A percentile compares a stretch with the other conserved stretches of the same genome.
Evolutionary conservation across 2,329 filamentous ascomycete species (phyloP).

Genomic region (Nigrospora osmanthi): DNA sequence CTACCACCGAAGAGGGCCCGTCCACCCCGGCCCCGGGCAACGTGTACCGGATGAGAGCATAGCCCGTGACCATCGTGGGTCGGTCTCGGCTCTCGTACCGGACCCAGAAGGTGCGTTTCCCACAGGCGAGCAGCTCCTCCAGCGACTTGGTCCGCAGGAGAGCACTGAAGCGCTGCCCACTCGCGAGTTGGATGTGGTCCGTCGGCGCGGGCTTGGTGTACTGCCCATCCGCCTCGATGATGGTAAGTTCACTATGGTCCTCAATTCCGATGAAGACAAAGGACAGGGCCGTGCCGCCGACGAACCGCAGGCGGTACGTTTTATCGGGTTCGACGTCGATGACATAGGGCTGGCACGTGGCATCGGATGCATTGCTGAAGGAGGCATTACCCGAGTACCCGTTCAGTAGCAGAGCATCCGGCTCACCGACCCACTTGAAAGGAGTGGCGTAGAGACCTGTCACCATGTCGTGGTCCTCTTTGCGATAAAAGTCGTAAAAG

Average conservation of each 20-base stretch:
- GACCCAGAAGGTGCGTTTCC: conserved; percentile 29
- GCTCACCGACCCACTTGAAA: conserved; percentile 53
- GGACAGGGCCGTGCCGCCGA: conserved; percentile 48
- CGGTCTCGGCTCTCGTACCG: conserved; percentile 43
- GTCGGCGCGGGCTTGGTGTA: conserved; percentile 41
- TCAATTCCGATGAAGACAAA: conserved; percentile 48
- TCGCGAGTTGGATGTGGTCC: conserved; percentile 44
- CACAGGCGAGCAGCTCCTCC: conserved; percentile 29
- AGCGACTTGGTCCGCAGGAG: conserved; percentile 44
- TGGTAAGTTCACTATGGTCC: conserved; percentile 42
- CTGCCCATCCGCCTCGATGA: conserved; percentile 53
- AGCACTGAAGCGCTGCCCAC: conserved; percentile 53
- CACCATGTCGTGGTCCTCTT: conserved; percentile 43
- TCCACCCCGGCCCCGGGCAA: conserved; percentile 5
- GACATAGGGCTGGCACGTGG: conserved; percentile 35
- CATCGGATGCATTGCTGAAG: conserved; percentile 23
- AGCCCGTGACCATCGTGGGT: conserved; percentile 34
- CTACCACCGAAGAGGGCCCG: neutral
- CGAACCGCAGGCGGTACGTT: conserved; percentile 54
- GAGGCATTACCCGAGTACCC: conserved; percentile 37
- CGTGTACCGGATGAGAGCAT: conserved; percentile 39
- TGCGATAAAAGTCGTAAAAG: conserved; percentile 49
- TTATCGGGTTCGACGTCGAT: conserved; percentile 52
- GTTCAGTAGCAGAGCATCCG: conserved; percentile 48
- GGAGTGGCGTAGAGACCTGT: conserved; percentile 37